phyloP scores from a whole-genome alignment of 352 stramenopile species.

The Thraustochytrium striatum region DNA sequence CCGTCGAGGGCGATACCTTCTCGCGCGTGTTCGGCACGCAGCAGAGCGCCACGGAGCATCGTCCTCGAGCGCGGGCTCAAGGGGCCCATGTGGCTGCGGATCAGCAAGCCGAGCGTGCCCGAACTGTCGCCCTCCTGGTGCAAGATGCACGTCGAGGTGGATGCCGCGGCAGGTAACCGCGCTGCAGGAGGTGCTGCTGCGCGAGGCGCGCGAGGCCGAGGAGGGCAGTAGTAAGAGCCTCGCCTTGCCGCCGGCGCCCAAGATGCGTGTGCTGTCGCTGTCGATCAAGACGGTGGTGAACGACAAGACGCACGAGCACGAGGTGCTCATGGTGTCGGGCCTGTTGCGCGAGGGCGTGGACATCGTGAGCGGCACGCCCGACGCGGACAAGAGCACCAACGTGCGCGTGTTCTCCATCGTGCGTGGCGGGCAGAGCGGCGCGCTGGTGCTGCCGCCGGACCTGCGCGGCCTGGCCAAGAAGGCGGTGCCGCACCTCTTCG shows the following conservation, averaged over 20 bases:
- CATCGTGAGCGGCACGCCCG: slow-evolving; percentile 58
- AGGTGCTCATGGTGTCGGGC: slow-evolving; percentile 79
- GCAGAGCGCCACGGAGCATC: slow-evolving; percentile 90
- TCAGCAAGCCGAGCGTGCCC: slow-evolving; percentile 70
- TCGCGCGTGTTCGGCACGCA: slow-evolving; percentile 88
- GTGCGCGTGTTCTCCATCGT: slow-evolving; percentile 56
- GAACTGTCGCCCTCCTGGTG: slow-evolving; percentile 72
- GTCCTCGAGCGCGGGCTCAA: slow-evolving; percentile 93
- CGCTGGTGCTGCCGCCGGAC: slow-evolving; percentile 67
- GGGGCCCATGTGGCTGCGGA: slow-evolving; percentile 93
- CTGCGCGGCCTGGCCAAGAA: slow-evolving; percentile 62
- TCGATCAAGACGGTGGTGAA: slow-evolving; percentile 97
- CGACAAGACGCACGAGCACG: slow-evolving; percentile 87
- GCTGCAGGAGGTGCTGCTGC: slow-evolving; percentile 59
- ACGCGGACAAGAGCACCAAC: slow-evolving; percentile 6
- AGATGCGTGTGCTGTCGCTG: slow-evolving; percentile 90
- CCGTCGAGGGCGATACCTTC: slow-evolving; percentile 78
- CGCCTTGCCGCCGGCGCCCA: slow-evolving; percentile 68
- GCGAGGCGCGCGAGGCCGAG: slow-evolving; percentile 67
- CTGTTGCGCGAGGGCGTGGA: slow-evolving; percentile 66
- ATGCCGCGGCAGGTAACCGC: slow-evolving; percentile 82
- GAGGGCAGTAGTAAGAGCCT: slow-evolving; percentile 55
- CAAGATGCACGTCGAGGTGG: slow-evolving; percentile 84
- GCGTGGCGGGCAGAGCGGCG: slow-evolving; percentile 54
- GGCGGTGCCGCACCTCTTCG: slow-evolving; percentile 59